These are phyloP conservation scores for Xylariaceae sp. DNA, from an alignment of 2,329 filamentous ascomycete genomes.

Conservation along the genomic window DNA sequence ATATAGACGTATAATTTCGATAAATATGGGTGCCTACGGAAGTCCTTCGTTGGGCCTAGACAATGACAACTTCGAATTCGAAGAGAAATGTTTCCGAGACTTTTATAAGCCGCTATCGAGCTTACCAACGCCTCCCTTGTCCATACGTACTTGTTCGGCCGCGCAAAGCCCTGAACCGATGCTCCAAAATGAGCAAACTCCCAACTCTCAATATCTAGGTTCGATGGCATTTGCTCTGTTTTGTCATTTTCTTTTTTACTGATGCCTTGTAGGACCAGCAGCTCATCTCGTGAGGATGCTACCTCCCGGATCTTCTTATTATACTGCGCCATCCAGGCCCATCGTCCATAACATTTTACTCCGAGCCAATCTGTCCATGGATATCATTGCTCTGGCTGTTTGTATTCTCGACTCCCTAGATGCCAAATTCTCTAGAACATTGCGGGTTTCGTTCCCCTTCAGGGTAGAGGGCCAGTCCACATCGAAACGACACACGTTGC, in stretches of 20 bases:
- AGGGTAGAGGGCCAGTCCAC: conserved; percentile 21
- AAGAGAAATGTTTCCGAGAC: conserved; percentile 51
- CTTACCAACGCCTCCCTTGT: conserved; percentile 62
- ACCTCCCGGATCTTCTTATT: conserved; percentile 59
- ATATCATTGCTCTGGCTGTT: conserved; percentile 60
- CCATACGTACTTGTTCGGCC: conserved; percentile 43
- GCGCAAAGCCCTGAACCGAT: conserved; percentile 40
- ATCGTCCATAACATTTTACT: conserved; percentile 58
- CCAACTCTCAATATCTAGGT: conserved; percentile 41
- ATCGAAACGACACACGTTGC: conserved; percentile 43
- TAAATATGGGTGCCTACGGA: conserved; percentile 33
- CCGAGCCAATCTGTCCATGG: conserved; percentile 54
- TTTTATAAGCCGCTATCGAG: conserved; percentile 66
- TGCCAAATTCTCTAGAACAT: conserved; percentile 58
- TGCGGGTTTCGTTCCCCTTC: conserved; percentile 58
- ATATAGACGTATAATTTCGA: neutral
- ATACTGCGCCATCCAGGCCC: conserved; percentile 53
- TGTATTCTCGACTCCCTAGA: conserved; percentile 64
- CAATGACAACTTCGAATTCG: conserved; percentile 46
- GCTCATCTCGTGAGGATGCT: conserved; percentile 64
- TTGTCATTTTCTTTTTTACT: conserved; percentile 6
- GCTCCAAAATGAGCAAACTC: conserved; percentile 42
- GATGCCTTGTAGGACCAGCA: conserved; percentile 50
- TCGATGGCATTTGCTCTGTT: conserved; percentile 21
- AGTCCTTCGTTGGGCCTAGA: conserved; percentile 28